Evolutionary conservation across 2,329 filamentous ascomycete species (phyloP), one percentile per base, ranked within the genome.

Genomic region (Monosporascus ibericus): DNA sequence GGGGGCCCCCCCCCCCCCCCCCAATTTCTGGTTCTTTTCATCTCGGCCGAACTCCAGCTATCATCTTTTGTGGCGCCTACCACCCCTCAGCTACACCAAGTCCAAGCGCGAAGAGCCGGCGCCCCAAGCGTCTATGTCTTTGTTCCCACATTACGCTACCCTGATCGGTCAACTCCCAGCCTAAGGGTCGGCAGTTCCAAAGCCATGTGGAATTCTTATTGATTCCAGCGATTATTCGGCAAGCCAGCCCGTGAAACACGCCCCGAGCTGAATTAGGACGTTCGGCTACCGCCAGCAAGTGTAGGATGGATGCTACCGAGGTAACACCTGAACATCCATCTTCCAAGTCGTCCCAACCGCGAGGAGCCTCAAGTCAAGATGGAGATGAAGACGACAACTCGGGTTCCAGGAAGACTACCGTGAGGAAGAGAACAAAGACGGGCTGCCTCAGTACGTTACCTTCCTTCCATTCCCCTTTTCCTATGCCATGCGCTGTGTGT

Each of bases 351-450:
- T 34, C 30, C 11, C 68, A 68, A 52, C 60, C 61, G 17, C 60
- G 64, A 39, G 62, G 70, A 34, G 58, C 66, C 5, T 65, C 67
- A 25, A 68, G 65, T 53, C 67, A 58, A 56, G 60, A 60, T 38
- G 65, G 58, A 18, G 56, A 65, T 30, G 70, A 67, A 50, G 69
- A 68, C 14, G 73, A 74, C 11, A 73, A 76, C 47, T 61, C 66
- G n/a, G 70, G 69, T 49, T 65, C 69, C 22, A 80, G 77, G 60
- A 81, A 77, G 61, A 61, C 70, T 3, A 68, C 75, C 18, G 69
- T 73, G 22, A 80, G 82, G 61, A 90, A 86, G 68, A 79, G 92
- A 63, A 96, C 92, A 49, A 96, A 96, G 73, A 96, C 92, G 2
- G 92, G 92, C 15, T 96, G 92, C 68, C 72, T 96, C 55, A 96